Percentiles rank a stretch among this genome's conserved stretches.
Evolutionary conservation across 345 rosid species (phyloP).

Genomic region (Populus ilicifolia): DNA sequence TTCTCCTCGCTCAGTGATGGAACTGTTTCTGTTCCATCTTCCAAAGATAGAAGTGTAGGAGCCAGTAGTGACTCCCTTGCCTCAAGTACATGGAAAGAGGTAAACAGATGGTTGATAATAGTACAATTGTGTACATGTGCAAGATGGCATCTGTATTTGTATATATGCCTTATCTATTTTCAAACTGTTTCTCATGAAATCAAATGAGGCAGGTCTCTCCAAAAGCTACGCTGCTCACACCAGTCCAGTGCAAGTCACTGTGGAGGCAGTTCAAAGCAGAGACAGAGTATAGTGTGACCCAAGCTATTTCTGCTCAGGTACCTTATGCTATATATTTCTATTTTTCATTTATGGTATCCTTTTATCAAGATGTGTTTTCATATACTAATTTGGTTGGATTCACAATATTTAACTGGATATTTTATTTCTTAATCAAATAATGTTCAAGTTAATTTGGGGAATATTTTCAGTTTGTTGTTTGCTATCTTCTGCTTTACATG

Average conservation of each 20-base stretch:
- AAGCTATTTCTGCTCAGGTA: conserved; percentile 79
- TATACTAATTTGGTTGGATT: neutral
- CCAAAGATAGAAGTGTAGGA: conserved; percentile 41
- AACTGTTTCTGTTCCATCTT: conserved; percentile 37
- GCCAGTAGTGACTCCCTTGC: conserved; percentile 54
- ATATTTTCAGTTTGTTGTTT: neutral
- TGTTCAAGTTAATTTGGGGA: neutral
- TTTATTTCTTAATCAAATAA: neutral
- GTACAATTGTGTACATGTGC: neutral
- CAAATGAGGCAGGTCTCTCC: conserved; percentile 45
- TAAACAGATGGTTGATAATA: conserved; percentile 19
- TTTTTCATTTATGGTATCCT: neutral
- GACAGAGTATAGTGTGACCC: conserved; percentile 25
- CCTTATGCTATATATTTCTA: neutral
- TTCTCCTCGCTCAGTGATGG: conserved; percentile 58
- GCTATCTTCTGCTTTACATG: too few species aligned
- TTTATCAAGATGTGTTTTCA: neutral
- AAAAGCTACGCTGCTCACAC: conserved; percentile 31
- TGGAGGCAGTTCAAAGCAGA: conserved; percentile 34
- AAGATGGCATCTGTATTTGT: neutral
- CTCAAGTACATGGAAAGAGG: conserved; percentile 73
- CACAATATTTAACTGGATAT: neutral
- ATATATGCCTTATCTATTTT: neutral
- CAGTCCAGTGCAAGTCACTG: conserved; percentile 25
- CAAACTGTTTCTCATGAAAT: conserved; percentile 6